Percentiles rank a stretch among this genome's conserved stretches.
Evolutionary conservation across 768 basidiomycete genomes (phyloP).

Genomic region (Tylopilus felleus): DNA sequence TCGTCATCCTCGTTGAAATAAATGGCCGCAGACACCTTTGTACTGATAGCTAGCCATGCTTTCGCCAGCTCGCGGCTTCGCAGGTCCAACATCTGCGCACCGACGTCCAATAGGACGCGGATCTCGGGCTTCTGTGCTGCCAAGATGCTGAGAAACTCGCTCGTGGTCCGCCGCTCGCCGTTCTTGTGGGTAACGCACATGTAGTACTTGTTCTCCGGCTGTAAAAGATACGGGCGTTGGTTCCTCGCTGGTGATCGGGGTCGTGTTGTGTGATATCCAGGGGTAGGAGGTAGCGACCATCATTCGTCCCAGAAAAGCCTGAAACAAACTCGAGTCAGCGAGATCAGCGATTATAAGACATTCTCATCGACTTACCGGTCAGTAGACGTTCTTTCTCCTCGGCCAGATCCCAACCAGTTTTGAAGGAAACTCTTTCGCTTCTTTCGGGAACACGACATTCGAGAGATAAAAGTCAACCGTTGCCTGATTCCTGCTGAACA

Average conservation of each 20-base stretch:
- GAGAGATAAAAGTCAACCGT: constrained; percentile 47
- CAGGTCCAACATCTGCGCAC: constrained; percentile 54
- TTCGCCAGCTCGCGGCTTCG: constrained; percentile 39
- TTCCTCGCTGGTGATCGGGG: constrained; percentile 30
- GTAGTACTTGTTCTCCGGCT: constrained; percentile 20
- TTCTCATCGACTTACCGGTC: constrained; percentile 15
- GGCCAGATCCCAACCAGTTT: constrained; percentile 56
- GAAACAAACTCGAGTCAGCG: background rate
- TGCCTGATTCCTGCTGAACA: constrained; percentile 36
- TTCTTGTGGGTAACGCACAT: constrained; percentile 7
- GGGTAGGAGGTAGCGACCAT: constrained; percentile 38
- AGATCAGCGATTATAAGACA: rapidly evolving
- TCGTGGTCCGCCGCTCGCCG: constrained; percentile 14
- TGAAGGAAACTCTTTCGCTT: constrained; percentile 44
- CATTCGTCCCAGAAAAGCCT: constrained; percentile 41
- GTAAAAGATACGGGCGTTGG: constrained; percentile 43
- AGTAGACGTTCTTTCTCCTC: constrained; percentile 26
- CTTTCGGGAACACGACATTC: constrained; percentile 46
- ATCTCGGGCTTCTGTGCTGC: constrained; percentile 36
- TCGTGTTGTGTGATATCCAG: constrained; percentile 32
- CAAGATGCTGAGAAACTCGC: constrained; percentile 28
- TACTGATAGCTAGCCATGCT: constrained; percentile 36
- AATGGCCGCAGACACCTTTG: constrained; percentile 31
- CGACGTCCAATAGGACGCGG: constrained; percentile 50
- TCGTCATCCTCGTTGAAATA: constrained; percentile 33